Percentiles rank a stretch among this genome's conserved stretches.
Evolutionary conservation across 495 filamentous ascomycete species (phyloP).

Genomic region (Trichodelitschia bisporula): DNA sequence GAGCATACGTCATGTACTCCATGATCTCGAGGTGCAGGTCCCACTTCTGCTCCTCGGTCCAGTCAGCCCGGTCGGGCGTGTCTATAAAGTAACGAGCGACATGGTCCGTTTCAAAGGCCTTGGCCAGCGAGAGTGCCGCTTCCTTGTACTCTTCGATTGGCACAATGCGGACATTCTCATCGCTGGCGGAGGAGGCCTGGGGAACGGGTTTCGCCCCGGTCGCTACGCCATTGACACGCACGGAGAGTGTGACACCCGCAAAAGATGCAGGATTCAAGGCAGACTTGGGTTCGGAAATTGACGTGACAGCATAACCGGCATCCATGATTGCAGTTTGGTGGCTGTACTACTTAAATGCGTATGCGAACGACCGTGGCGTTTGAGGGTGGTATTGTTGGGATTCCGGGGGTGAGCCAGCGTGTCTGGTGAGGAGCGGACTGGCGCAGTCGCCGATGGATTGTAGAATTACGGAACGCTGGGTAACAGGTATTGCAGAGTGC

Average conservation of each 20-base stretch:
- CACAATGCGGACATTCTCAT: conserved; percentile 27
- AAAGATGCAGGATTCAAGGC: background rate
- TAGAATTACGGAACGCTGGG: conserved; percentile 6
- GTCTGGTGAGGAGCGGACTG: conserved; percentile 4
- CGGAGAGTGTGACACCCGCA: background rate
- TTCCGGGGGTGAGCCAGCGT: conserved; percentile 11
- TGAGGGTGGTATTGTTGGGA: conserved; percentile 6
- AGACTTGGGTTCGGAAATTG: conserved; percentile 14
- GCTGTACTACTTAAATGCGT: conserved; percentile 10
- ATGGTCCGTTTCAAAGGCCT: conserved; percentile 53
- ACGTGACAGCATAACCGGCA: conserved; percentile 12
- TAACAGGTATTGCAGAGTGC: background rate
- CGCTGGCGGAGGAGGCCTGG: conserved; percentile 1
- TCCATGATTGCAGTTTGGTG: conserved; percentile 15
- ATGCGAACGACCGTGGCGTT: conserved; percentile 12
- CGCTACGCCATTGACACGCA: background rate
- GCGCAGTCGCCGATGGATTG: conserved; percentile 5
- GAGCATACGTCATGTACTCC: conserved; percentile 45
- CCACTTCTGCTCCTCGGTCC: conserved; percentile 39
- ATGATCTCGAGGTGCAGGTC: conserved; percentile 48
- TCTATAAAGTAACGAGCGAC: conserved; percentile 47
- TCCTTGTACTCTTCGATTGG: conserved; percentile 35
- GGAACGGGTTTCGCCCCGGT: background rate
- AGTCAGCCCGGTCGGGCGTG: conserved; percentile 33
- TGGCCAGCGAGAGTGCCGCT: conserved; percentile 40